Evolutionary conservation across 768 basidiomycete genomes (phyloP), one percentile per base, ranked within the genome.

Genomic region (Tylopilus subfusipes): DNA sequence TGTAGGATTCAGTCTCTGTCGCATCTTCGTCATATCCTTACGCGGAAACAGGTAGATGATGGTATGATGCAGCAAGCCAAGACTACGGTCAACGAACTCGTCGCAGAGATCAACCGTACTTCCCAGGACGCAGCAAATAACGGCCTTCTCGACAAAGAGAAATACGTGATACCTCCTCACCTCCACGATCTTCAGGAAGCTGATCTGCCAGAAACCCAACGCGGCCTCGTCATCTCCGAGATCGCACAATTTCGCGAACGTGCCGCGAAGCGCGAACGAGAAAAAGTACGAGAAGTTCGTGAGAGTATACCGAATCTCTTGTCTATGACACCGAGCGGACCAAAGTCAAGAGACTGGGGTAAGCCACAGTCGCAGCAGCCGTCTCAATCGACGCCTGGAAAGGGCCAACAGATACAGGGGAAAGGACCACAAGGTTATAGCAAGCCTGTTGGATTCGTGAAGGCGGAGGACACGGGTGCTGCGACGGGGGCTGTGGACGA

Each of bases 211-310:
- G 97, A 99, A 74, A 91, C 91, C 0, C 77, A 83, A 63, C 88
- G 96, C 33, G 93, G 90, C 6, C 85, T 94, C 50, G 94, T 98
- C 56, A 90, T 98, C 57, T 92, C 90, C 29, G 94, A 98, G 68
- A 99, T 99, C 56, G 93, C 94, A 0, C 87, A 93, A 62, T 99
- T 99, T 72, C 83, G 97, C 54, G 94, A 98, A 72, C 84, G 91
- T 21, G 91, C 94, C 0, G 93, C 92, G 10, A 95, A 94, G 72
- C 77, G 89, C 33, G 93, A 95, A 65, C 82, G 89, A 19, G 93
- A 96, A 70, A 94, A 95, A 72, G 68, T 88, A 72, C 82, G 86
- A 38, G 93, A 94, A 68, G 85, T 84, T 5, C 82, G 79, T 58
- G 81, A 81, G 55, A 80, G 72, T 53, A 80, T 79, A 46, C 82